Evolutionary conservation across 2,329 filamentous ascomycete species (phyloP), one percentile per base, ranked within the genome.

Genomic region (Sarocladium brachiariae): DNA sequence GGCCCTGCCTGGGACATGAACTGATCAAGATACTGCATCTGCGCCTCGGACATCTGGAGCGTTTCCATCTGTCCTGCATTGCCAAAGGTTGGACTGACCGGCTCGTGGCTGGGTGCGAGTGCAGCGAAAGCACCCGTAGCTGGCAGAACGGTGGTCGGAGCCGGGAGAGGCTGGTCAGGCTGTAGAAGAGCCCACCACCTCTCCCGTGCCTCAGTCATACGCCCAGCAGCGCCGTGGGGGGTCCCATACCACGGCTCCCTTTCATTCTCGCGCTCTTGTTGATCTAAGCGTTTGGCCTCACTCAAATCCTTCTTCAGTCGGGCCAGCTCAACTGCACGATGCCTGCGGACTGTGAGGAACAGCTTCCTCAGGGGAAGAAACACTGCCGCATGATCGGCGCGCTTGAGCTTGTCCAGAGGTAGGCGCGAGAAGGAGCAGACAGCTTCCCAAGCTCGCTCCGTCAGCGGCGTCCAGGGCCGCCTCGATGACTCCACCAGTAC

Each of bases 351-450:
- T 54, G 76, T 75, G 49, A 71, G 57, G 57, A 78, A 78, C 1
- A 83, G 67, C 55, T 74, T 79, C 43, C 73, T 72, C 45, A 83
- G 63, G 0, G 78, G 77, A 38, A 78, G 58, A 65, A 77, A 77
- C 2, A 80, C 72, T 1, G 73, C 71, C 9, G 70, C 65, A 35
- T 76, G 70, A 52, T 71, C 70, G 2, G 68, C 63, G 49, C 72
- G 70, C 55, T 68, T 72, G 25, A 73, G 65, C 25, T 74, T 59
- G 35, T 78, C 72, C 1, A 68, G 55, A 0, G 69, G 66, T 38
- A 74, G 63, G 14, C 61, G 61, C 11, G 67, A 63, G 38, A 68
- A 70, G 8, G 62, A 63, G 51, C 65, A 69, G 23, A 77, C 64
- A 13, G 69, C 70, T 18, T 70, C 63, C 75, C 75, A 78, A 0